Percentiles rank a stretch among this genome's conserved stretches.
phyloP scores from a whole-genome alignment of 495 filamentous ascomycete genomes.

The Cryomyces minteri region DNA sequence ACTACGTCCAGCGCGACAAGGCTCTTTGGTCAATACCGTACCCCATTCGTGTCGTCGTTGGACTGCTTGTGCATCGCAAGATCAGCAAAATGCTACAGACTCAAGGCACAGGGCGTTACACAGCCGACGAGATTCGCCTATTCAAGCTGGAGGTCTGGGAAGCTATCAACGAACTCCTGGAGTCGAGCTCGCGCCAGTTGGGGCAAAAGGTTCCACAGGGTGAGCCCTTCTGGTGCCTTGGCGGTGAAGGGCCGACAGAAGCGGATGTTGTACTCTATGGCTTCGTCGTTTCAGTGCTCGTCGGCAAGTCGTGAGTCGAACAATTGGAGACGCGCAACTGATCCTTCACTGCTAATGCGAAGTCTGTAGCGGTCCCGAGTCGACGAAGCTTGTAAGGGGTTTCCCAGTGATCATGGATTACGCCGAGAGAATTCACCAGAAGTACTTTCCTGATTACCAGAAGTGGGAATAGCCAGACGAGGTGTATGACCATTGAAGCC shows the following conservation, averaged over 20 bases:
- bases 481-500: too few relatives aligned
- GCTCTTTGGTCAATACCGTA: conserved; percentile 30
- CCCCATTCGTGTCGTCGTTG: conserved; percentile 33
- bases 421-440: conserved; percentile 33
- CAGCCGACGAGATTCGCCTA: conserved; percentile 25
- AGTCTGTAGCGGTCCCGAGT: conserved; percentile 27
- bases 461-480: too few relatives aligned
- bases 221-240: conserved; percentile 35
- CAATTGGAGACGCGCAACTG: neutral
- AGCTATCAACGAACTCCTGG: conserved; percentile 23
- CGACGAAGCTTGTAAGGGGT: conserved; percentile 22
- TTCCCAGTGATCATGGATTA: conserved; percentile 36
- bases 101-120: conserved; percentile 35
- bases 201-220: neutral
- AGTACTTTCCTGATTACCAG: conserved; percentile 42
- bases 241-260: conserved; percentile 34
- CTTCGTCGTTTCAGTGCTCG: conserved; percentile 30
- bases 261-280: conserved; percentile 37
- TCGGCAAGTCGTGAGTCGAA: conserved; percentile 32
- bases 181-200: conserved; percentile 8
- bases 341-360: neutral
- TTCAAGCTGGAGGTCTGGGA: conserved; percentile 35
- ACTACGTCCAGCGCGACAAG: conserved; percentile 38
- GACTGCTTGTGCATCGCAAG: conserved; percentile 29
- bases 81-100: conserved; percentile 25